Evolutionary conservation across 805 yeast species (phyloP).

Genomic region (Henningerozyma blattae): DNA sequence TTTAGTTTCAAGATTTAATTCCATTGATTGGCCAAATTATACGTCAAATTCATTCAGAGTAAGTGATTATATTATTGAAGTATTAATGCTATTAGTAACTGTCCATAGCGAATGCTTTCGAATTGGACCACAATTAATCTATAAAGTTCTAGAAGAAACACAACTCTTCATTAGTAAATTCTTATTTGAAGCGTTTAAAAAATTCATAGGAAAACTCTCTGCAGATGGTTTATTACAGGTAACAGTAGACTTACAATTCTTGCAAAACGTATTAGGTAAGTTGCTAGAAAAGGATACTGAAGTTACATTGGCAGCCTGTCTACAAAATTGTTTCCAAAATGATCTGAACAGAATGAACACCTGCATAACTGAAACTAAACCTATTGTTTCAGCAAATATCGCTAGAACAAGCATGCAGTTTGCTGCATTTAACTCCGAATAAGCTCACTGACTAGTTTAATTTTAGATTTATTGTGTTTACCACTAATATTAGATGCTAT

Average conservation of each 20-base stretch:
- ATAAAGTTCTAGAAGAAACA: slow-evolving; percentile 33
- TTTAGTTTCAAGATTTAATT: slow-evolving; percentile 29
- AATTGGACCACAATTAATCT: slow-evolving; percentile 35
- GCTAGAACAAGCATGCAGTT: slow-evolving; percentile 21
- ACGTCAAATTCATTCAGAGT: slow-evolving; percentile 28
- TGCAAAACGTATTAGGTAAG: slow-evolving; percentile 24
- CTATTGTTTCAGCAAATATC: slow-evolving; percentile 21
- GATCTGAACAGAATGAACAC: slow-evolving; percentile 14
- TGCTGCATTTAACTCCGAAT: slow-evolving; percentile 17
- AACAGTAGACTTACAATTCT: slow-evolving; percentile 42
- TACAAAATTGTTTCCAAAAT: slow-evolving; percentile 24
- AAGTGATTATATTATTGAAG: slow-evolving; percentile 37
- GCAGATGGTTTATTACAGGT: slow-evolving; percentile 39
- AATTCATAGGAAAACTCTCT: slow-evolving; percentile 33
- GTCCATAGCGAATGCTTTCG: slow-evolving; percentile 40
- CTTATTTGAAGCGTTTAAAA: slow-evolving; percentile 30
- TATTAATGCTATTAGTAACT: slow-evolving; percentile 35
- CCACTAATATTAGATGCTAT: too few species aligned
- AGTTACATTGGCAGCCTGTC: slow-evolving; percentile 19
- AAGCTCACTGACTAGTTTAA: too few species aligned
- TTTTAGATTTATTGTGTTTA: too few species aligned
- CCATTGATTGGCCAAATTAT: slow-evolving; percentile 32
- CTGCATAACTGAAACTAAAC: slow-evolving; percentile 18
- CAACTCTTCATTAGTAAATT: slow-evolving; percentile 27
- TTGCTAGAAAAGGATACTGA: slow-evolving; percentile 22